These are phyloP conservation scores for Niebla homalea DNA, from an alignment of 495 filamentous ascomycete genomes.

Conservation along the genomic window DNA sequence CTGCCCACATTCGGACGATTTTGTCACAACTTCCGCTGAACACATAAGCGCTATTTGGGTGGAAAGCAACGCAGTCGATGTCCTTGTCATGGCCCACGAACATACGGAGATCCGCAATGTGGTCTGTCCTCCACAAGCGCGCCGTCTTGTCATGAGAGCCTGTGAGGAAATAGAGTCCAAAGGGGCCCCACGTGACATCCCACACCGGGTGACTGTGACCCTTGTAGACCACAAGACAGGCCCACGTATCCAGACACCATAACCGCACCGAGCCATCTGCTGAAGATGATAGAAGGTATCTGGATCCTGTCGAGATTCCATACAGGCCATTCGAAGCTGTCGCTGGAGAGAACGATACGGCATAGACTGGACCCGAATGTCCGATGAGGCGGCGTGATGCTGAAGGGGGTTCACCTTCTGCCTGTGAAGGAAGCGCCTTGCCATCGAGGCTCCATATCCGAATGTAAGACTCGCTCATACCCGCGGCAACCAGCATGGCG, in stretches of 20 bases:
- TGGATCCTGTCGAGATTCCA: slow-evolving; percentile 47
- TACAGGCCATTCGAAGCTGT: slow-evolving; percentile 32
- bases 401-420: slow-evolving; percentile 28
- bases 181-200: slow-evolving; percentile 81
- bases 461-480: slow-evolving; percentile 87
- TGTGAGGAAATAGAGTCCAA: slow-evolving; percentile 89
- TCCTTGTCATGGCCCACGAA: slow-evolving; percentile 84
- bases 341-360: slow-evolving; percentile 78
- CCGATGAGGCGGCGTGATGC: slow-evolving; percentile 74
- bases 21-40: slow-evolving; percentile 85
- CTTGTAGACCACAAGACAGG: slow-evolving; percentile 84
- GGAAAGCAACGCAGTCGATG: slow-evolving; percentile 75
- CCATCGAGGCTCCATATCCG: slow-evolving; percentile 85
- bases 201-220: slow-evolving; percentile 79
- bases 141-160: slow-evolving; percentile 79
- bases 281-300: slow-evolving; percentile 73
- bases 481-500: slow-evolving; percentile 66
- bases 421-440: slow-evolving; percentile 39
- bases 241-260: slow-evolving; percentile 84
- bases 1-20: slow-evolving; percentile 93
- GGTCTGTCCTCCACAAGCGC: slow-evolving; percentile 79
- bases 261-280: slow-evolving; percentile 77
- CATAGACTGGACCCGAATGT: slow-evolving; percentile 79
- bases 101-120: slow-evolving; percentile 76
- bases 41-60: slow-evolving; percentile 82